phyloP scores from a whole-genome alignment of 2,329 filamentous ascomycete genomes.

The Pseudogymnoascus sp. region DNA sequence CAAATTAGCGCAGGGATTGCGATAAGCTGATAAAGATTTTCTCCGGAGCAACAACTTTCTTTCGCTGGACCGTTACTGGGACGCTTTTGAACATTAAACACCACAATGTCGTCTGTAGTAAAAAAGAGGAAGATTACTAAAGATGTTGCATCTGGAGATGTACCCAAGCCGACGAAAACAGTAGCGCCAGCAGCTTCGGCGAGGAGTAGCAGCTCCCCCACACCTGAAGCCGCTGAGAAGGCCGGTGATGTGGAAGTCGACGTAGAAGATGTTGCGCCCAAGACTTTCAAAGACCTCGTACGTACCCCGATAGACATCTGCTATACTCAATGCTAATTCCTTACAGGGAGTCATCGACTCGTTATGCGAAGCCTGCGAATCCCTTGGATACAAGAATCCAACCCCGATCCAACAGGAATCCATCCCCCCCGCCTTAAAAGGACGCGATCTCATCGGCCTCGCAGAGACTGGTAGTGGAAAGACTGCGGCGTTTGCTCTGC shows the following conservation, averaged over 20 bases:
- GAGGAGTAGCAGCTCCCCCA: slow-evolving; percentile 17
- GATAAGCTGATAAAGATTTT: slow-evolving; percentile 28
- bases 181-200: slow-evolving; percentile 13
- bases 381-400: slow-evolving; percentile 72
- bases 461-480: slow-evolving; percentile 96
- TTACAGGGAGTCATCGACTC: slow-evolving; percentile 69
- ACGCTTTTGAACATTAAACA: slow-evolving; percentile 8
- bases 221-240: slow-evolving; percentile 19
- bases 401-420: slow-evolving; percentile 84
- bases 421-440: slow-evolving; percentile 70
- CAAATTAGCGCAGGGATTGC: slow-evolving; percentile 21
- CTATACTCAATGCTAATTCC: slow-evolving; percentile 7
- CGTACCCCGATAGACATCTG: neutral
- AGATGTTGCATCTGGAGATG: slow-evolving; percentile 13
- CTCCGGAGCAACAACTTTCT: slow-evolving; percentile 12
- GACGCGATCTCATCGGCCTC: slow-evolving; percentile 82
- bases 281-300: slow-evolving; percentile 42
- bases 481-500: slow-evolving; percentile 88
- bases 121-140: slow-evolving; percentile 27
- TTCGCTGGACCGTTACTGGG: slow-evolving; percentile 1
- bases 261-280: slow-evolving; percentile 21
- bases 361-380: slow-evolving; percentile 78
- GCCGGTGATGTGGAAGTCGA: slow-evolving; percentile 18
- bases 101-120: slow-evolving; percentile 23
- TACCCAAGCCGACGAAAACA: slow-evolving; percentile 11